These are phyloP conservation scores for Irpex sp. DNA, from an alignment of 1,284 basidiomycete species.

Conservation along the genomic window DNA sequence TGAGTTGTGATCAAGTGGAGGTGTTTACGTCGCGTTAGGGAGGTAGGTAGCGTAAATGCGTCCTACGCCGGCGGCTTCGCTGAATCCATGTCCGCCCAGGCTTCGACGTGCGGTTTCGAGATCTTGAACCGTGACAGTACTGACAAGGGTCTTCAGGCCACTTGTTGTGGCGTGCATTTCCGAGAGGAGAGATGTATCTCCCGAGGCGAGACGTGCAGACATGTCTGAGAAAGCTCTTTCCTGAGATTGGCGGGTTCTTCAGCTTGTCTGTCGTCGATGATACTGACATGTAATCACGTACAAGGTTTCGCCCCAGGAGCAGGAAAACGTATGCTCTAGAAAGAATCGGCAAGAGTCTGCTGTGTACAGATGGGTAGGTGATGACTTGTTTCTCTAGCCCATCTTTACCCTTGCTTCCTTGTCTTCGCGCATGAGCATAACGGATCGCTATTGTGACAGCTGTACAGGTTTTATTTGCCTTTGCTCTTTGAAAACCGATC, in stretches of 20 bases:
- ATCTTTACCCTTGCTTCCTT: slow-evolving; percentile 50
- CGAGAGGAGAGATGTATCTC: slow-evolving; percentile 57
- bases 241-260: slow-evolving; percentile 27
- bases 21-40: slow-evolving; percentile 57
- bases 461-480: slow-evolving; percentile 18
- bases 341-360: slow-evolving; percentile 67
- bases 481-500: background rate
- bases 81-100: slow-evolving; percentile 79
- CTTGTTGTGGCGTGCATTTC: slow-evolving; percentile 73
- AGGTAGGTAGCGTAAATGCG: slow-evolving; percentile 62
- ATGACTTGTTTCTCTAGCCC: slow-evolving; percentile 67
- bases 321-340: slow-evolving; percentile 73
- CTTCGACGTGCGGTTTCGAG: slow-evolving; percentile 67
- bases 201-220: slow-evolving; percentile 45
- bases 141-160: slow-evolving; percentile 65
- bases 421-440: slow-evolving; percentile 71
- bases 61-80: slow-evolving; percentile 65
- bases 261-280: background rate
- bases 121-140: slow-evolving; percentile 51
- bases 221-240: slow-evolving; percentile 46
- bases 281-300: slow-evolving; percentile 21
- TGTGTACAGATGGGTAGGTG: slow-evolving; percentile 66
- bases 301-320: slow-evolving; percentile 58
- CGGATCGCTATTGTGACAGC: slow-evolving; percentile 72
- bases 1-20: background rate